These are phyloP conservation scores for Excoecaria cochinchinensis DNA, from an alignment of 345 rosid genomes.

Conservation along the genomic window DNA sequence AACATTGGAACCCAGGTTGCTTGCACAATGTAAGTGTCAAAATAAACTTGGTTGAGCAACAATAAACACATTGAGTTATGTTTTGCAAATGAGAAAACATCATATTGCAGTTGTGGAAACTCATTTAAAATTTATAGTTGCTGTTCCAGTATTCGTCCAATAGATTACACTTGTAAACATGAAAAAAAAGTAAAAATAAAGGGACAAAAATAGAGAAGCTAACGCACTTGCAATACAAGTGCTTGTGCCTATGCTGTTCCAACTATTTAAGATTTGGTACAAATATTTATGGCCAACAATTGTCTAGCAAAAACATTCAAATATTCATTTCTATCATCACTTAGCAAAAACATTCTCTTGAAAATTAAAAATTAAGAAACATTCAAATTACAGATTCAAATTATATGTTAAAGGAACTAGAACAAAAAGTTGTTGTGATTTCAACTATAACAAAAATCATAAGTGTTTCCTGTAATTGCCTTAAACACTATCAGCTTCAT, in stretches of 20 bases:
- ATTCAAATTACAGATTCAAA: too few species aligned
- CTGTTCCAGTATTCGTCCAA: conserved; percentile 36
- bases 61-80: not conserved
- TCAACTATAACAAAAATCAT: too few species aligned
- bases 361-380: too few species aligned
- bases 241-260: conserved; percentile 34
- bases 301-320: too few species aligned
- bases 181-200: not conserved
- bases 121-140: conserved; percentile 24
- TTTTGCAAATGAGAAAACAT: not conserved
- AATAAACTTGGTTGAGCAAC: not conserved
- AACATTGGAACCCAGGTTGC: too few species aligned
- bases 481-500: too few species aligned
- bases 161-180: conserved; percentile 57
- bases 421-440: too few species aligned
- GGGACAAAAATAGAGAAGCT: conserved; percentile 13
- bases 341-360: too few species aligned
- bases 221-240: conserved; percentile 34
- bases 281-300: conserved; percentile 25
- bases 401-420: too few species aligned
- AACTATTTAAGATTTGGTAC: conserved; percentile 52
- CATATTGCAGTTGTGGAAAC: not conserved
- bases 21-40: too few species aligned
- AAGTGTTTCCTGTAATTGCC: too few species aligned
- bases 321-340: too few species aligned